These are phyloP conservation scores for Lolium multiflorum DNA, from an alignment of 176 grass and related monocot genomes.

Conservation along the genomic window DNA sequence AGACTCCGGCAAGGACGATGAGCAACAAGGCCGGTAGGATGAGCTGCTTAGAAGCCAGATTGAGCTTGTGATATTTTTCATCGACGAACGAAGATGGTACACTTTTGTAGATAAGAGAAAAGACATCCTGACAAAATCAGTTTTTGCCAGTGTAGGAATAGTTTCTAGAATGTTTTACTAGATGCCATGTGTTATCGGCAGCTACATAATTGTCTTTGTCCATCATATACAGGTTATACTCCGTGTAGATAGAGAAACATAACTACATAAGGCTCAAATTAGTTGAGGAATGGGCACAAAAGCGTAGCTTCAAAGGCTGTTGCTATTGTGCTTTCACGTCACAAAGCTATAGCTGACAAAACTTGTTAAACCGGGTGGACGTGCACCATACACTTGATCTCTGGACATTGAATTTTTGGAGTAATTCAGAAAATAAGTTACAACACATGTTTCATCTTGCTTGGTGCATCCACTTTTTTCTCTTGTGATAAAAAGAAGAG, in stretches of 20 bases:
- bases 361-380: too few species aligned
- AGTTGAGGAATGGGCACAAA: background rate
- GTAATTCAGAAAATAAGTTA: background rate
- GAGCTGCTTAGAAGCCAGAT: background rate
- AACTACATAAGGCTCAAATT: too few species aligned
- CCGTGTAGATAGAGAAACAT: background rate
- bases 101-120: background rate
- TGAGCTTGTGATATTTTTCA: background rate
- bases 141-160: background rate
- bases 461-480: background rate
- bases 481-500: background rate
- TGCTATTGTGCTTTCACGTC: too few species aligned
- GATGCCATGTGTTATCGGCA: too few species aligned
- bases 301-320: background rate
- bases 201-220: too few species aligned
- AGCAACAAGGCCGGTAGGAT: too few species aligned
- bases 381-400: background rate
- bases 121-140: background rate
- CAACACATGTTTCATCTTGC: background rate
- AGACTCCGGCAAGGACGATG: background rate
- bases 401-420: background rate
- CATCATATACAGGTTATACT: background rate
- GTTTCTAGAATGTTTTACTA: too few species aligned
- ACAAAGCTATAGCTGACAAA: too few species aligned
- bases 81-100: background rate